These are phyloP conservation scores for Colletotrichum tropicicola DNA, from an alignment of 2,329 filamentous ascomycete genomes.

Conservation along the genomic window DNA sequence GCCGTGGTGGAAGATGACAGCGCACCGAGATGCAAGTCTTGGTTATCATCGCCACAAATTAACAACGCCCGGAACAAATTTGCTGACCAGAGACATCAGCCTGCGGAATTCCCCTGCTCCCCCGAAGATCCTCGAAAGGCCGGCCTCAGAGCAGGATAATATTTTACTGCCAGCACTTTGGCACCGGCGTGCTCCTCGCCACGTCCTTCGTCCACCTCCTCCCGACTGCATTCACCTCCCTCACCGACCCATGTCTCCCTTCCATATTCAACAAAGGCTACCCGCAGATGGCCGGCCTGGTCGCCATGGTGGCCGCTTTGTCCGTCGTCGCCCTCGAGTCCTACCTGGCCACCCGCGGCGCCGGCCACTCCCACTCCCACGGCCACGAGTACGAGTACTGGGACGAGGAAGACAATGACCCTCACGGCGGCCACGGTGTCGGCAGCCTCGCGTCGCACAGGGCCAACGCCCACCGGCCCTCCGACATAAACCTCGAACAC, in stretches of 20 bases:
- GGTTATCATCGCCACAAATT: not conserved
- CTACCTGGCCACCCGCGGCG: conserved; percentile 79
- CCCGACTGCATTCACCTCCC: conserved; percentile 72
- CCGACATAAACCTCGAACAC: conserved; percentile 60
- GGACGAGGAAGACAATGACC: conserved; percentile 53
- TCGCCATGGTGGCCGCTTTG: conserved; percentile 85
- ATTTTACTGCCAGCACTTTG: conserved; percentile 77
- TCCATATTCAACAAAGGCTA: conserved; percentile 83
- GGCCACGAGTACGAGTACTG: conserved; percentile 56
- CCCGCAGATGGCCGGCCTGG: conserved; percentile 79
- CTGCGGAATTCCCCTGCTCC: conserved; percentile 73
- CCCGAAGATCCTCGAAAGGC: conserved; percentile 64
- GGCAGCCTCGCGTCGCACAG: conserved; percentile 49
- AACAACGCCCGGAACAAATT: not conserved
- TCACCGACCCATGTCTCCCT: conserved; percentile 78
- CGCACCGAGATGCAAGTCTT: not conserved
- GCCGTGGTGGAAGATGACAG: not conserved
- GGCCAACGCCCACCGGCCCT: conserved; percentile 49
- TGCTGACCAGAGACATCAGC: conserved; percentile 46
- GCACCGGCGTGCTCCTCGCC: conserved; percentile 86
- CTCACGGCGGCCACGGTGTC: conserved; percentile 30
- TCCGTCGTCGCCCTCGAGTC: conserved; percentile 88
- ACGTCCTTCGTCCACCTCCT: conserved; percentile 85
- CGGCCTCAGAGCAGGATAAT: conserved; percentile 67
- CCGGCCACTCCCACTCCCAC: conserved; percentile 65